Percentiles rank a stretch among this genome's conserved stretches.
Conservation (phyloP, 768 basidiomycete species). For the Stropharia rugosoannulata region DNA sequence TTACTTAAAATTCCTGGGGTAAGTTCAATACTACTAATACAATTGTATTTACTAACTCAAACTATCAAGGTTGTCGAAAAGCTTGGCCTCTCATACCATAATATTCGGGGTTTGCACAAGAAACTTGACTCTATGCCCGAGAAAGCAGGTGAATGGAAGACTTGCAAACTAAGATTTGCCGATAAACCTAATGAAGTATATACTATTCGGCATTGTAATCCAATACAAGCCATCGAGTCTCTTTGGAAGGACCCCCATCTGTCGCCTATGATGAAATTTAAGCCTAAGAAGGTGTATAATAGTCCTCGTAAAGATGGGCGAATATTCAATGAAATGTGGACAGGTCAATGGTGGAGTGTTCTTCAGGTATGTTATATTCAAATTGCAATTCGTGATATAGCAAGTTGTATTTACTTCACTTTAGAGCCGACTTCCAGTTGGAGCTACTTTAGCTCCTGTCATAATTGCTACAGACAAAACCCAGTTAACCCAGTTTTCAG, state of each 20-base stretch:
- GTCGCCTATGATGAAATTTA: slow-evolving; percentile 20
- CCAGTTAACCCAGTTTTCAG: slow-evolving; percentile 32
- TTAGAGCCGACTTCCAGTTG: slow-evolving; percentile 13
- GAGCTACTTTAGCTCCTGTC: slow-evolving; percentile 30
- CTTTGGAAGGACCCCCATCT: slow-evolving; percentile 30
- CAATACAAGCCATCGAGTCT: slow-evolving; percentile 27
- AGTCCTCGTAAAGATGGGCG: neutral
- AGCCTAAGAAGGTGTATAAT: slow-evolving; percentile 23
- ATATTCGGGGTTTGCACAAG: slow-evolving; percentile 21
- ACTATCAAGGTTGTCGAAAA: neutral
- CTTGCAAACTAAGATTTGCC: slow-evolving; percentile 17
- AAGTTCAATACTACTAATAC: neutral
- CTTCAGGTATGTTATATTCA: too few relatives aligned
- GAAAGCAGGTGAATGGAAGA: slow-evolving; percentile 21
- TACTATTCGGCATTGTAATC: slow-evolving; percentile 22
- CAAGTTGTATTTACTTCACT: neutral
- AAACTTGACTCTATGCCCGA: slow-evolving; percentile 26
- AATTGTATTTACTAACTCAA: neutral
- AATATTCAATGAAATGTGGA: too few relatives aligned
- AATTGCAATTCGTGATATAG: too few relatives aligned
- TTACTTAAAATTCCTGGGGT: slow-evolving; percentile 27
- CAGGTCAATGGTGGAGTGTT: too few relatives aligned
- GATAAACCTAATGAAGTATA: slow-evolving; percentile 20
- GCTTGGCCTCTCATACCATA: slow-evolving; percentile 25
- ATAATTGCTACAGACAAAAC: slow-evolving; percentile 38